These are phyloP conservation scores for Neonothopanus nambi DNA, from an alignment of 1,284 basidiomycete species.

Conservation along the genomic window DNA sequence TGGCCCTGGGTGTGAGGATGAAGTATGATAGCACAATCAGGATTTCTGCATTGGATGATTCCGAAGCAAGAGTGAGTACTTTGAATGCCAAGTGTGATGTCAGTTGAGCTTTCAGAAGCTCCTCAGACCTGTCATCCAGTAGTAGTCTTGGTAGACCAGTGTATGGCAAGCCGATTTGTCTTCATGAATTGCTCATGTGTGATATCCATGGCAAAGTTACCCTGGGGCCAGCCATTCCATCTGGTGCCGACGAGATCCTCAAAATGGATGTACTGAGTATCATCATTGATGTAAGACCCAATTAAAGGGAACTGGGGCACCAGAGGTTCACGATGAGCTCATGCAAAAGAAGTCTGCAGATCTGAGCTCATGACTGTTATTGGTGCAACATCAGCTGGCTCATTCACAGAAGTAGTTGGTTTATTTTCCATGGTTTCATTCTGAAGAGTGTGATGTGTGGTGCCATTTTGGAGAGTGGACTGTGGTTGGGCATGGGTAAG, in stretches of 20 bases:
- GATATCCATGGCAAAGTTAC: slow-evolving; percentile 2
- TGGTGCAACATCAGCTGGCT: too few relatives aligned
- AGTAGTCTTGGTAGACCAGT: background rate
- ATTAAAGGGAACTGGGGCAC: too few relatives aligned
- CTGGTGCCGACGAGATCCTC: background rate
- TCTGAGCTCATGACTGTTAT: too few relatives aligned
- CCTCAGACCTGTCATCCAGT: background rate
- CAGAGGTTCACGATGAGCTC: too few relatives aligned
- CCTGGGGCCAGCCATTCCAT: background rate
- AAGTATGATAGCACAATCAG: background rate
- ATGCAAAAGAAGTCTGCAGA: too few relatives aligned
- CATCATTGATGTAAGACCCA: background rate
- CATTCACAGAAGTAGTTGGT: too few relatives aligned
- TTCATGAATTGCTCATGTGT: background rate
- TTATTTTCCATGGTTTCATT: too few relatives aligned
- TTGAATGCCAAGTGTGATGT: background rate
- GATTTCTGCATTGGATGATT: background rate
- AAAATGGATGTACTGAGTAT: background rate
- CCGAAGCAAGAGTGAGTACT: background rate
- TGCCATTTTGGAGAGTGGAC: too few relatives aligned
- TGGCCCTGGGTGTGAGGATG: background rate
- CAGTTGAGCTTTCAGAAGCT: background rate
- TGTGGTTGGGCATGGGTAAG: too few relatives aligned
- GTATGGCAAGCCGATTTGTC: background rate
- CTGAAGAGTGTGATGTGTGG: too few relatives aligned